Conservation (phyloP, 2,329 filamentous ascomycete species). For the Exophiala sp. region DNA sequence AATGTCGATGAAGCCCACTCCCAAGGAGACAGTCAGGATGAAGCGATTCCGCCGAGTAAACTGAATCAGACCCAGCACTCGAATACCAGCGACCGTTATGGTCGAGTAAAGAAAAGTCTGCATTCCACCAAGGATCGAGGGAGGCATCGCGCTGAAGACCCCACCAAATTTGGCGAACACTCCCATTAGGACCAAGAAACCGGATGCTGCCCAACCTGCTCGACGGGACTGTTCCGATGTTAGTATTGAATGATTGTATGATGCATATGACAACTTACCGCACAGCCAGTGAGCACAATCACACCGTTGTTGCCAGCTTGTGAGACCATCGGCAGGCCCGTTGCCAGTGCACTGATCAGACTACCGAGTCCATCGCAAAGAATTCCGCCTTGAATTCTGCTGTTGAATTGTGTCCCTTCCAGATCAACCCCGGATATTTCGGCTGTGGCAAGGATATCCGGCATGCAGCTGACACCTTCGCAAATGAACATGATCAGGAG, state of each 20-base stretch:
- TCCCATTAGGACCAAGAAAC: slow-evolving; percentile 74
- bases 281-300: slow-evolving; percentile 73
- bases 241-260: too few relatives aligned
- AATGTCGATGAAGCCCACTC: slow-evolving; percentile 66
- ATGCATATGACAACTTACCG: slow-evolving; percentile 31
- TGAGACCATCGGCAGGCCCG: slow-evolving; percentile 71
- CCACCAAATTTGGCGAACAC: slow-evolving; percentile 79
- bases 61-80: slow-evolving; percentile 64
- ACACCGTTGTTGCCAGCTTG: slow-evolving; percentile 84
- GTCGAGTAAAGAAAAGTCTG: slow-evolving; percentile 74
- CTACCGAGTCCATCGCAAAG: slow-evolving; percentile 73
- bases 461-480: slow-evolving; percentile 71
- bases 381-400: slow-evolving; percentile 70
- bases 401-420: slow-evolving; percentile 65
- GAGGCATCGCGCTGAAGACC: slow-evolving; percentile 68
- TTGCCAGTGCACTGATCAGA: slow-evolving; percentile 67
- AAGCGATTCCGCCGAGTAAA: slow-evolving; percentile 79
- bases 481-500: slow-evolving; percentile 65
- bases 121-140: slow-evolving; percentile 62
- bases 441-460: slow-evolving; percentile 73
- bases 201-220: slow-evolving; percentile 70
- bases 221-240: slow-evolving; percentile 69
- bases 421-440: slow-evolving; percentile 73
- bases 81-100: slow-evolving; percentile 70
- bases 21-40: slow-evolving; percentile 68